A percentile compares a stretch with the other conserved stretches of the same genome.
These are phyloP conservation scores for Trichoderma polysporum DNA, from an alignment of 2,329 filamentous ascomycete species.

Conservation along the genomic window DNA sequence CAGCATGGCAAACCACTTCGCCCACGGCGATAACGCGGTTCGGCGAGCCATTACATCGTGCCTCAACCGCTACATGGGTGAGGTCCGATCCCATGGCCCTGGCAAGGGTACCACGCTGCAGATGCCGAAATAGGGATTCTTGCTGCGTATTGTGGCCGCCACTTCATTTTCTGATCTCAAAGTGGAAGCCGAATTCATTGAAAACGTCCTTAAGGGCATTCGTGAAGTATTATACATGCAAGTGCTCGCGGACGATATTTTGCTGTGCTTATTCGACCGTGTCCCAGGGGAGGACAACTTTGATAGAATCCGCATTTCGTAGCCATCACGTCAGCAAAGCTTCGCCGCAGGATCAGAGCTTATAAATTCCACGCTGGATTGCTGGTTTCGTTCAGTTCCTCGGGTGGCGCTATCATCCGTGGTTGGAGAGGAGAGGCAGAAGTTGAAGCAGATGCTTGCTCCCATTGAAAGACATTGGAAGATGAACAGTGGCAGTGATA, in stretches of 20 bases:
- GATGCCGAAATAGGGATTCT: background rate
- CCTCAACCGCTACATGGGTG: background rate
- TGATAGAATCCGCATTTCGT: background rate
- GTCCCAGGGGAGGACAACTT: background rate
- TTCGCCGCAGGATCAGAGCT: no score
- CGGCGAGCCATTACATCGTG: background rate
- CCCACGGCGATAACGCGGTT: background rate
- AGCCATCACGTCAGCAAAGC: background rate
- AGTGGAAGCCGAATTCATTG: background rate
- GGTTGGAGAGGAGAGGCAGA: background rate
- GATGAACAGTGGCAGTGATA: no score
- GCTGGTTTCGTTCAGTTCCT: background rate
- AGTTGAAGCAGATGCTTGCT: background rate
- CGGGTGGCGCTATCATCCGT: background rate
- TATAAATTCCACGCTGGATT: no score
- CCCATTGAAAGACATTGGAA: background rate
- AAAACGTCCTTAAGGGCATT: background rate
- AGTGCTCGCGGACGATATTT: background rate
- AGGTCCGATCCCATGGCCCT: background rate
- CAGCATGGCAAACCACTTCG: background rate
- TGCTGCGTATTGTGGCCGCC: background rate
- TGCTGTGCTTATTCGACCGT: background rate
- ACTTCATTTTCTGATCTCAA: background rate
- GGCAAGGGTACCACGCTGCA: background rate
- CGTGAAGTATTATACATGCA: background rate